These are phyloP conservation scores for Aspergillus thermomutatus DNA, from an alignment of 2,329 filamentous ascomycete species.

Conservation along the genomic window DNA sequence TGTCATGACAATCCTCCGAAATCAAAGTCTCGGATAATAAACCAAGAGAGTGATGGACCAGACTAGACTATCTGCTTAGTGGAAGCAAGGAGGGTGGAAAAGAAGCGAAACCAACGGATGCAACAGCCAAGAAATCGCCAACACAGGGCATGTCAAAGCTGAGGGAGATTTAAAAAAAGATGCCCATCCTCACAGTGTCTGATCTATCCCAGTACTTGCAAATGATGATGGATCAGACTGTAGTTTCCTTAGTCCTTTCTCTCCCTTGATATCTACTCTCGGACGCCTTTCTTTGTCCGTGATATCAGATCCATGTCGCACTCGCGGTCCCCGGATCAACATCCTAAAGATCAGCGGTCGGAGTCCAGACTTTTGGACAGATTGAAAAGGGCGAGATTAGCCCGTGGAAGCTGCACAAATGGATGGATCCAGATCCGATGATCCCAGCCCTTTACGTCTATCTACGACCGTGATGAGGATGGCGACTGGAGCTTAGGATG, in stretches of 20 bases:
- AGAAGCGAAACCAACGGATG: conserved; percentile 4
- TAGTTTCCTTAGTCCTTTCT: neutral
- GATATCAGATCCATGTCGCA: neutral
- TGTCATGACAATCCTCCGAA: neutral
- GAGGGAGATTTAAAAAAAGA: neutral
- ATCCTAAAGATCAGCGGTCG: conserved; percentile 8
- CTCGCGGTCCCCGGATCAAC: conserved; percentile 10
- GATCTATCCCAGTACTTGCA: neutral
- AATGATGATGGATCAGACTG: neutral
- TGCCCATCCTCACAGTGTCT: neutral
- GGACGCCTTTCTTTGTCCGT: neutral
- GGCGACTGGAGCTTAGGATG: too few relatives aligned
- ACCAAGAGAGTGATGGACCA: neutral
- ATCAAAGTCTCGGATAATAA: neutral
- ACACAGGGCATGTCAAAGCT: neutral
- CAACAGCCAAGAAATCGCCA: neutral
- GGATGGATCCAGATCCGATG: neutral
- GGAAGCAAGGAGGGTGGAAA: conserved; percentile 3
- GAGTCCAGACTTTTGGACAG: conserved; percentile 7
- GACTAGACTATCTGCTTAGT: neutral
- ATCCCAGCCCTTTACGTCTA: neutral
- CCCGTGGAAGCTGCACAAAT: neutral
- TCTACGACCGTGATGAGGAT: too few relatives aligned
- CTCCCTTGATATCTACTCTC: neutral
- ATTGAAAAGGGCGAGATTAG: neutral